Evolutionary conservation across 768 basidiomycete species (phyloP).

Genomic region (Trametes cubensis): DNA sequence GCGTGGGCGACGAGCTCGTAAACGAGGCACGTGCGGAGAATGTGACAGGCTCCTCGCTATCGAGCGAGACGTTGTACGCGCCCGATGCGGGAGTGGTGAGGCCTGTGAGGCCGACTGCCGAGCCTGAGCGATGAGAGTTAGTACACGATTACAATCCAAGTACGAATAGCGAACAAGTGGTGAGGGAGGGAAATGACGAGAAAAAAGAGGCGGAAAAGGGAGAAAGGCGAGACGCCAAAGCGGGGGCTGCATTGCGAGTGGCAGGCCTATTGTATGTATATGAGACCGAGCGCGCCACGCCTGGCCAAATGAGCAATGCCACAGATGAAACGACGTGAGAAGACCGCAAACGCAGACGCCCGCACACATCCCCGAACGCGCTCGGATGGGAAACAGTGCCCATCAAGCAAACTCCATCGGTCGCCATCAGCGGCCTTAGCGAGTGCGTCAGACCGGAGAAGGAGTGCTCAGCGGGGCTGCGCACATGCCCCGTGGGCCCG

Average conservation of each 20-base stretch:
- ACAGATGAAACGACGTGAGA: slow-evolving; percentile 16
- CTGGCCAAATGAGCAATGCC: slow-evolving; percentile 10
- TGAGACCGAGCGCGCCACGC: slow-evolving; percentile 3
- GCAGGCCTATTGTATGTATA: slow-evolving; percentile 4
- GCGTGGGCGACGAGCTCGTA: slow-evolving; percentile 52
- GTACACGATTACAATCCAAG: background rate
- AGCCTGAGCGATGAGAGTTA: slow-evolving; percentile 45
- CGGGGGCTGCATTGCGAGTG: slow-evolving; percentile 4
- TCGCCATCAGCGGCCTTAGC: slow-evolving; percentile 21
- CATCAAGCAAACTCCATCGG: slow-evolving; percentile 16
- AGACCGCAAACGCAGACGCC: slow-evolving; percentile 3
- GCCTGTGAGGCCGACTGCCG: slow-evolving; percentile 62
- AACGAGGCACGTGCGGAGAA: slow-evolving; percentile 47
- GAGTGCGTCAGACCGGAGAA: slow-evolving; percentile 9
- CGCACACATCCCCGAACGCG: slow-evolving; percentile 1
- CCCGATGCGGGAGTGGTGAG: slow-evolving; percentile 60
- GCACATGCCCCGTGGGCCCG: slow-evolving; percentile 1
- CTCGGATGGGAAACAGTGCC: slow-evolving; percentile 3
- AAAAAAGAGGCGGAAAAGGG: background rate
- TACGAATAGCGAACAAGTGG: background rate
- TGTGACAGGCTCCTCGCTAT: slow-evolving; percentile 33
- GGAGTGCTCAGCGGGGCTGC: background rate
- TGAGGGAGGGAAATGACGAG: background rate
- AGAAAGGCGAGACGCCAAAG: background rate
- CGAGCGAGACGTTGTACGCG: slow-evolving; percentile 59